Evolutionary conservation across 129 eudicot genomes (phyloP), one percentile per base, ranked within the genome.

Genomic region (Escallonia rubra): DNA sequence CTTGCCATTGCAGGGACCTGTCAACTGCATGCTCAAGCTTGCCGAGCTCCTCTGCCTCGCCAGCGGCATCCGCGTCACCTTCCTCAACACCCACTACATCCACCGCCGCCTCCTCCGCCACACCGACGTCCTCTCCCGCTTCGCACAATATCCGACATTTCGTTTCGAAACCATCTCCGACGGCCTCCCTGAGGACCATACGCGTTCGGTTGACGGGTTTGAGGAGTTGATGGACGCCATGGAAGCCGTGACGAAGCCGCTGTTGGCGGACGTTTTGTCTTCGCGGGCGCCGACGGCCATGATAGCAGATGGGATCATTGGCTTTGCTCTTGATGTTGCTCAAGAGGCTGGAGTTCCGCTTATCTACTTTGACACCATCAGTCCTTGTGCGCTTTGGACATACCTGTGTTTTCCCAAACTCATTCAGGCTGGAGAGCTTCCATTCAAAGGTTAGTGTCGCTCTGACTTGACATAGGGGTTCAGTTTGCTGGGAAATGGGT

Each of bases 361-460:
- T 59, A 10, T 83, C 48, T 81, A 55, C 66, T 79, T 84, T n/a
- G 72, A 81, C 42, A 86, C 96, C 6, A 61, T 86, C 34, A 81
- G 91, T n/a, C 85, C 95, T 59, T 77, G 85, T 53, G 74, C 81
- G 51, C 71, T 90, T 42, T 90, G 95, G 96, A 70, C 75, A 41
- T 77, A 70, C 69, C 79, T 80, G 14, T 68, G 84, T 52, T 67
- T 84, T 57, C 85, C 90, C 1, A 52, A 74, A 4, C 89, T 90
- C 63, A 85, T 84, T 63, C 69, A 79, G 48, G 57, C 81, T 5
- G 87, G 85, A 15, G 86, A 90, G 63, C 45, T 90, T 41, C 96
- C 96, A 4, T 86, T 90, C 46, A 38, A 55, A 48, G 85, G 88
- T 81, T 51, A 9, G 68, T 68, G 1, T 23, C 34, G 0, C 34